Evolutionary conservation across 2,329 filamentous ascomycete species (phyloP).

Genomic region (Aureobasidium pullulans): DNA sequence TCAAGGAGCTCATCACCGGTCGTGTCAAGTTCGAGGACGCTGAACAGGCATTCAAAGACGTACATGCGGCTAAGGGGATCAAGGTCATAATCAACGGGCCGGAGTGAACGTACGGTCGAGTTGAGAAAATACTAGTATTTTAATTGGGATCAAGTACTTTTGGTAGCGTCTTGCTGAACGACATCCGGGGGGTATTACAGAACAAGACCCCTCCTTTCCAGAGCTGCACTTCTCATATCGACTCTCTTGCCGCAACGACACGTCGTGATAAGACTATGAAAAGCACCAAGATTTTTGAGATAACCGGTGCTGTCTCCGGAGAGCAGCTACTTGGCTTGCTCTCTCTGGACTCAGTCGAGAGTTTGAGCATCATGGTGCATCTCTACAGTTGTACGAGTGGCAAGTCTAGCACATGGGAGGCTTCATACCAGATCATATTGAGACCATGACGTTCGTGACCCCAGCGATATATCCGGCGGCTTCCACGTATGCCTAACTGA

Average conservation of each 20-base stretch:
- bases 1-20: slow-evolving; percentile 69
- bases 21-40: slow-evolving; percentile 72
- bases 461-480: too few species aligned
- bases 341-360: too few species aligned
- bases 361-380: too few species aligned
- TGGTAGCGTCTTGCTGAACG: slow-evolving; percentile 7
- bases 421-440: neutral
- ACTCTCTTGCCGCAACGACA: too few species aligned
- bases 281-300: too few species aligned
- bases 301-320: too few species aligned
- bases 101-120: neutral
- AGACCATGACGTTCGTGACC: neutral
- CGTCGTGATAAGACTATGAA: too few species aligned
- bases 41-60: slow-evolving; percentile 76
- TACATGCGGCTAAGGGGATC: slow-evolving; percentile 72
- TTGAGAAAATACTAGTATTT: neutral
- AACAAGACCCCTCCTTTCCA: neutral
- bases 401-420: neutral
- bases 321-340: too few species aligned
- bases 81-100: slow-evolving; percentile 47
- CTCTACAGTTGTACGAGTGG: too few species aligned
- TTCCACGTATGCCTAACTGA: too few species aligned
- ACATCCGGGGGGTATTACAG: neutral
- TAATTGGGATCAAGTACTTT: slow-evolving; percentile 5
- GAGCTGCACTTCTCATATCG: too few species aligned